Base-by-base conservation (phyloP, 306 rosid genomes). In the Vachellia collinsii region DNA sequence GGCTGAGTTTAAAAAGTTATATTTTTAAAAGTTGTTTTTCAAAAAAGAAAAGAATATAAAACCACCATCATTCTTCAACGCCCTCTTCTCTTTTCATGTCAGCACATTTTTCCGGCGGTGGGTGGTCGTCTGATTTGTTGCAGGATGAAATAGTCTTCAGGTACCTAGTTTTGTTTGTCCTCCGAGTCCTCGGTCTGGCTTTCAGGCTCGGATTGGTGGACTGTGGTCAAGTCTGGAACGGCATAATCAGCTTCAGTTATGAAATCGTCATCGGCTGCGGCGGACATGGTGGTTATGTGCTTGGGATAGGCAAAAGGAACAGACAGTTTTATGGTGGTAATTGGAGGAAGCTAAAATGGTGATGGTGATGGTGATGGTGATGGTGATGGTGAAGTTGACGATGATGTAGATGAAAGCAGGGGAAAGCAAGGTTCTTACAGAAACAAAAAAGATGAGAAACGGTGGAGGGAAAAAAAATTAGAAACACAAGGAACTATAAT, bases 311-410 rank as follows among this genome's bases (percentile, higher is more conserved):
- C 77, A 25, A 83, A 82, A 59, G 48, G 34, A n/a, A n/a, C n/a
- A 17, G 37, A 67, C 76, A 72, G 43, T 83, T 77, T 67, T 85
- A 36, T 61, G 84, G 50, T 75, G 84, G 79, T 80, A 85, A 74
- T 74, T 7, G 80, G 94, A 91, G 75, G 93, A 86, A 20, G 83
- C 89, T 19, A 79, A 90, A 85, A 91, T 91, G 89, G 85, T 83
- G 82, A 91, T 25, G 89, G n/a, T n/a, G n/a, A n/a, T n/a, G n/a
- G n/a, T n/a, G n/a, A n/a, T n/a, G n/a, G n/a, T n/a, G n/a, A n/a
- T n/a, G n/a, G n/a, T n/a, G n/a, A 94, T 94, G 87, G 92, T 86
- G 86, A 90, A 90, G 86, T 92, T 88, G 87, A 94, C 78, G 66
- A 87, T 77, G 77, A 94, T 65, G 72, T 80, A 92, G 74, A 92